phyloP scores from a whole-genome alignment of 1,284 basidiomycete species.

The Ceratobasidium sp. region DNA sequence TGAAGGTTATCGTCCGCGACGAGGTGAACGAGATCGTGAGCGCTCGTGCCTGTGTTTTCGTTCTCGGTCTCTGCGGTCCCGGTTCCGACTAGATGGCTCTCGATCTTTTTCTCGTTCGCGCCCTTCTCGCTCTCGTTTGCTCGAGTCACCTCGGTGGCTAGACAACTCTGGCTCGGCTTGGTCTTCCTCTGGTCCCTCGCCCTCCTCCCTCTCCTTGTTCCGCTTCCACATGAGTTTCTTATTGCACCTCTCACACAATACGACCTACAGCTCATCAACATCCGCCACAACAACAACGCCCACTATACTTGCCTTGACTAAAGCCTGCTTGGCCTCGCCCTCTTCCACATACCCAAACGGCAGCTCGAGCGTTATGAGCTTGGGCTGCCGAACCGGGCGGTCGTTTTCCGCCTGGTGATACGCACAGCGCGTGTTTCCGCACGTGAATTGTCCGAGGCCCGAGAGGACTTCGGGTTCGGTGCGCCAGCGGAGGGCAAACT shows the following conservation, averaged over 20 bases:
- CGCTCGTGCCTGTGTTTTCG: neutral
- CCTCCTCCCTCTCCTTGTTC: constrained; percentile 61
- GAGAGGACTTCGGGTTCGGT: constrained; percentile 87
- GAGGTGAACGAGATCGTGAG: constrained; percentile 35
- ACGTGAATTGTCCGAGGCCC: constrained; percentile 83
- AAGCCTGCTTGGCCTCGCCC: constrained; percentile 73
- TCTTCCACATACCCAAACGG: constrained; percentile 87
- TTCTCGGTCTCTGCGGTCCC: neutral
- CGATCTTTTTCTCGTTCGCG: constrained; percentile 13
- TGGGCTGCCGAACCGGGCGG: constrained; percentile 44
- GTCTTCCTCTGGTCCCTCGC: constrained; percentile 27
- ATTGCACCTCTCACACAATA: constrained; percentile 76
- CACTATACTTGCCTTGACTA: constrained; percentile 66
- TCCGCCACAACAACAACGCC: neutral
- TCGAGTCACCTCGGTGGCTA: constrained; percentile 4
- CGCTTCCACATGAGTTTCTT: constrained; percentile 88
- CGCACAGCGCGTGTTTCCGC: constrained; percentile 83
- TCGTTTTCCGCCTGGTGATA: constrained; percentile 56
- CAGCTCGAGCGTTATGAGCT: constrained; percentile 75
- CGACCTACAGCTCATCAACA: constrained; percentile 53
- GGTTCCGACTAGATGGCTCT: neutral
- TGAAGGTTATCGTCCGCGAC: neutral
- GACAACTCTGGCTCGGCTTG: constrained; percentile 20
- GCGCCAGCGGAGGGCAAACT: constrained; percentile 90
- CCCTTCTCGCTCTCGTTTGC: constrained; percentile 16